Conservation (phyloP, 2,329 filamentous ascomycete genomes). For the Alternaria sp. region DNA sequence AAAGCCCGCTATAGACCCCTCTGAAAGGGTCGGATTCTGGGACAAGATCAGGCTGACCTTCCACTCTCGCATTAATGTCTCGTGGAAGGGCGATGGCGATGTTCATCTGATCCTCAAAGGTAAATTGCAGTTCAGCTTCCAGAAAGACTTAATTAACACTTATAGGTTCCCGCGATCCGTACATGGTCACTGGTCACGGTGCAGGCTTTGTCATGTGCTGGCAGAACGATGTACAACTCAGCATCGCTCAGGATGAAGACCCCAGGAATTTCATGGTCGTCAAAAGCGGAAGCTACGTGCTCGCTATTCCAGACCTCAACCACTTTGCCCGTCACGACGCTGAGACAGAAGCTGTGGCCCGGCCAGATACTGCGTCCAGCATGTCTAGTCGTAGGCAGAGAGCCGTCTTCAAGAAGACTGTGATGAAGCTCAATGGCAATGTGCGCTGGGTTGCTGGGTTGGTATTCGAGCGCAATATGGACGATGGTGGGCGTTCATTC, state of each 20-base stretch:
- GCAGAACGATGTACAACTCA: slow-evolving; percentile 91
- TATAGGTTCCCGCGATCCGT: slow-evolving; percentile 82
- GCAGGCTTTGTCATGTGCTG: slow-evolving; percentile 98
- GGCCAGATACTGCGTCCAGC: slow-evolving; percentile 65
- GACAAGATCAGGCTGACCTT: slow-evolving; percentile 96
- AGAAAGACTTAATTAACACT: slow-evolving; percentile 14
- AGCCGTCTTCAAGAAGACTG: slow-evolving; percentile 95
- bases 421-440: slow-evolving; percentile 98
- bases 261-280: slow-evolving; percentile 95
- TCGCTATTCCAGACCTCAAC: slow-evolving; percentile 93
- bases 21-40: slow-evolving; percentile 96
- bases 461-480: slow-evolving; percentile 87
- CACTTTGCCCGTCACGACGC: slow-evolving; percentile 78
- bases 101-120: slow-evolving; percentile 93
- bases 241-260: slow-evolving; percentile 83
- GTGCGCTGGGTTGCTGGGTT: slow-evolving; percentile 92
- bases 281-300: slow-evolving; percentile 92
- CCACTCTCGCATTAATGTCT: slow-evolving; percentile 86
- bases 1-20: slow-evolving; percentile 92
- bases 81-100: slow-evolving; percentile 96
- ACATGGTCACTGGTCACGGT: slow-evolving; percentile 89
- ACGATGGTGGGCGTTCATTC: slow-evolving; percentile 78
- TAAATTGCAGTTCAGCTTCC: slow-evolving; percentile 36
- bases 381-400: slow-evolving; percentile 74
- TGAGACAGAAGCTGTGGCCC: slow-evolving; percentile 59